Conservation (phyloP, 352 stramenopile genomes). For the Phytophthora pseudosyringae region DNA sequence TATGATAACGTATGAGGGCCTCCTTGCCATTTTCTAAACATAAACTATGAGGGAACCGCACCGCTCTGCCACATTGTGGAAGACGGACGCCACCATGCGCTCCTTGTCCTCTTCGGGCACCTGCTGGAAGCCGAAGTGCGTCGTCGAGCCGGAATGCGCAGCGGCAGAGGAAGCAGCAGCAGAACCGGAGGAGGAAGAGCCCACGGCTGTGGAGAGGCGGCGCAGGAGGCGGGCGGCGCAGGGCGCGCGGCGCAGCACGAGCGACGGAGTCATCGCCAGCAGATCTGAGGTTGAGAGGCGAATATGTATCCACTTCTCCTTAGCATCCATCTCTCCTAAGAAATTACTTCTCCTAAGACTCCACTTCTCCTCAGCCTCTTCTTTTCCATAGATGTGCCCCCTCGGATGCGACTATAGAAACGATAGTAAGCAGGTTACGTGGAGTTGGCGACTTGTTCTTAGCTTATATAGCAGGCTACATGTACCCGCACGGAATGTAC, state of each 20-base stretch:
- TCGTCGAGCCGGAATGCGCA: constrained; percentile 45
- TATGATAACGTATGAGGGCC: constrained; percentile 9
- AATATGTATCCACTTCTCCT: not conserved
- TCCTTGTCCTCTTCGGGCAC: constrained; percentile 95
- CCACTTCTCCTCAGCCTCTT: too few relatives aligned
- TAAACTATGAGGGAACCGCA: constrained; percentile 50
- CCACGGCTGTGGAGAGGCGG: constrained; percentile 14
- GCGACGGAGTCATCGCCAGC: constrained; percentile 20
- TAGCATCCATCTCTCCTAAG: too few relatives aligned
- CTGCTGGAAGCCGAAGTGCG: constrained; percentile 91
- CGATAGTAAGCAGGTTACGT: too few relatives aligned
- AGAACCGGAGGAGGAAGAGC: constrained; percentile 8
- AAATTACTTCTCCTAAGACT: too few relatives aligned
- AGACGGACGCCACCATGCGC: constrained; percentile 95
- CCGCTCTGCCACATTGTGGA: constrained; percentile 97
- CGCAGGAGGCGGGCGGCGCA: constrained; percentile 21
- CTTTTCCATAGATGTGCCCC: too few relatives aligned
- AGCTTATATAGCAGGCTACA: too few relatives aligned
- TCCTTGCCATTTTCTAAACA: not conserved
- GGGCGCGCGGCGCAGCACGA: constrained; percentile 24
- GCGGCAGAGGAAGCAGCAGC: not conserved
- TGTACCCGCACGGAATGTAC: too few relatives aligned
- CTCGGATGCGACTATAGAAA: too few relatives aligned
- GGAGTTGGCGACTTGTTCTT: too few relatives aligned
- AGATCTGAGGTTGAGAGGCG: constrained; percentile 19